phyloP scores from a whole-genome alignment of 2,329 filamentous ascomycete species.

The Aureobasidium namibiae region DNA sequence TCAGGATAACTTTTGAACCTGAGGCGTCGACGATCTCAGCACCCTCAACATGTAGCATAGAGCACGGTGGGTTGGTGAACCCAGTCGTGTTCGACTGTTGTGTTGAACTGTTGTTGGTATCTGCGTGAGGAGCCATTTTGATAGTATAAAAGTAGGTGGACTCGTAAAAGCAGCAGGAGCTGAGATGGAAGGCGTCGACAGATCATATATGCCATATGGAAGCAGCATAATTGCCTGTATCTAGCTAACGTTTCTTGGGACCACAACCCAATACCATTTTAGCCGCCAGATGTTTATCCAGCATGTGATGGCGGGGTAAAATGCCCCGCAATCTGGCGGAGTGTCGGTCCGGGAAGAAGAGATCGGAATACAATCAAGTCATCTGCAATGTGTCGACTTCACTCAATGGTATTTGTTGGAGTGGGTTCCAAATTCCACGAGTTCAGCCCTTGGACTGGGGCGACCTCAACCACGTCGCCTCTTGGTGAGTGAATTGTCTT shows the following conservation, averaged over 20 bases:
- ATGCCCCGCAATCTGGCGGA: not conserved
- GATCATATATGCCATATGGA: not conserved
- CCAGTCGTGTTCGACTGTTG: not conserved
- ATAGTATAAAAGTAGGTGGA: too few species aligned
- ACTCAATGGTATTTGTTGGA: not conserved
- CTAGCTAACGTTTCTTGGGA: not conserved
- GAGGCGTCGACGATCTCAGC: slow-evolving; percentile 38
- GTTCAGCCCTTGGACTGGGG: not conserved
- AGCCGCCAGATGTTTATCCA: slow-evolving; percentile 6
- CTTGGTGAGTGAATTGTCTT: not conserved
- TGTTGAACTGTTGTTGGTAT: not conserved
- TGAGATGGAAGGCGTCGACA: not conserved
- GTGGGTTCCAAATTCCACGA: not conserved
- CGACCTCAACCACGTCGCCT: not conserved
- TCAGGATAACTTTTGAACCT: slow-evolving; percentile 38
- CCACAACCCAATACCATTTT: not conserved
- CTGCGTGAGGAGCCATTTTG: slow-evolving; percentile 9
- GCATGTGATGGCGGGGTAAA: not conserved
- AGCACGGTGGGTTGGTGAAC: not conserved
- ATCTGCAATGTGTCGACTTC: not conserved
- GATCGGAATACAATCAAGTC: too few species aligned
- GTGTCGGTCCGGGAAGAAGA: not conserved
- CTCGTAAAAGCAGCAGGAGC: not conserved
- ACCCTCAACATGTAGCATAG: slow-evolving; percentile 33
- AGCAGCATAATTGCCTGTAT: slow-evolving; percentile 9